Base-by-base conservation (phyloP, 768 basidiomycete genomes). In the Amanita jacksonii region DNA sequence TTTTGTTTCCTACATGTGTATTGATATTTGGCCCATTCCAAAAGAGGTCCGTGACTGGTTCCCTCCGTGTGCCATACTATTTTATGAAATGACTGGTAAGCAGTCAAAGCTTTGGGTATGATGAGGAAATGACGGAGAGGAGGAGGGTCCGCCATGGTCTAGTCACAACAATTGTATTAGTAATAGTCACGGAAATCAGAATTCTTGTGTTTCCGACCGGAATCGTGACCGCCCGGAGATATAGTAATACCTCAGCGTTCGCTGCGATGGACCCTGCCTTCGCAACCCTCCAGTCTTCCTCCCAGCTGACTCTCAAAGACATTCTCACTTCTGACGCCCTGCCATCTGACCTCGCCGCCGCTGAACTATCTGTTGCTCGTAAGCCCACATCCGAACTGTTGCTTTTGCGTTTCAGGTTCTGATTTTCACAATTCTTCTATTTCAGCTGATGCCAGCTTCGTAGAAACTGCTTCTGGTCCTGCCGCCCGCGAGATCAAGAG, bases 401-500 rank as follows among this genome's bases (percentile, higher is more conserved):
- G 34, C 22, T 40, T 30, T 43, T 47, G 43, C 52, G 45, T 41
- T 50, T 46, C 35, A n/a, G n/a, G 16, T 37, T 24, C 40, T 49
- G 41, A 53, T 43, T 41, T 50, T 41, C 55, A 32, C 41, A 41
- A 9, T 37, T 39, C 5, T 4, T n/a, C 10, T n/a, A 13, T 18
- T 44, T 33, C 51, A 72, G 86, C 73, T 52, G 83, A 90, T 56
- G 78, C 77, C 45, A 81, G 69, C 33, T 90, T 81, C 57, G 76
- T 89, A 16, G 87, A 91, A 55, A 89, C 85, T 1, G 75, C 85
- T 4, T 85, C 81, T 41, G 85, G 79, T 2, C 68, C 72, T 10
- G 85, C 81, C 22, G 86, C 86, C 9, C 75, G 77, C 31, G 84
- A 85, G 52, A 66, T 90, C 43, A 91, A 90, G 70, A 70, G 71